Evolutionary conservation across 257 asterid species (phyloP).

Genomic region (Solanum virginianum): DNA sequence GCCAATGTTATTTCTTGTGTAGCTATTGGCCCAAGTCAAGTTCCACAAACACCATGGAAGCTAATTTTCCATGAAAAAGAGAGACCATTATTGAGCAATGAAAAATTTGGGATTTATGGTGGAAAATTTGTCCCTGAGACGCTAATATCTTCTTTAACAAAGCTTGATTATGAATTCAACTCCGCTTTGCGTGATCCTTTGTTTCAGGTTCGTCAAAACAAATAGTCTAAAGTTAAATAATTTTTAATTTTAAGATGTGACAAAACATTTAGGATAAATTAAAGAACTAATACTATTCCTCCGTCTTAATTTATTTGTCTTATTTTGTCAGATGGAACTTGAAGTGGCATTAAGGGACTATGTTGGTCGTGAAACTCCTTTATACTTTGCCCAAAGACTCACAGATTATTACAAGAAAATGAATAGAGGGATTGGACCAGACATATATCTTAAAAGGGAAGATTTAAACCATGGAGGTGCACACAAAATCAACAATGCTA

Average conservation of each 20-base stretch:
- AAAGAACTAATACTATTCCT: background rate
- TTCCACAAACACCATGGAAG: background rate
- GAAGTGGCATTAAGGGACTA: conserved; percentile 40
- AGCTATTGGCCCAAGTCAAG: background rate
- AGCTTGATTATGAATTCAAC: conserved; percentile 41
- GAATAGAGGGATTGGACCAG: conserved; percentile 41
- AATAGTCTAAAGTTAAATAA: background rate
- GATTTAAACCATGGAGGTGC: conserved; percentile 69
- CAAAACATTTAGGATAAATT: too few species aligned
- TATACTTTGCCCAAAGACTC: conserved; percentile 56
- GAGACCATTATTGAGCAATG: conserved; percentile 4
- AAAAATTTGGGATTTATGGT: conserved; percentile 62
- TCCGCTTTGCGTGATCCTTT: conserved; percentile 22
- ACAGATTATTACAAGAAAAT: conserved; percentile 42
- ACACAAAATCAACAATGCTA: conserved; percentile 78
- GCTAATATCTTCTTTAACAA: conserved; percentile 30
- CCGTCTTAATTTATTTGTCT: too few species aligned
- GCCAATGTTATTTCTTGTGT: background rate
- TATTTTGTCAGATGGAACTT: conserved; percentile 27
- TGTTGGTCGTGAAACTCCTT: conserved; percentile 74
- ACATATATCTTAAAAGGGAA: conserved; percentile 67
- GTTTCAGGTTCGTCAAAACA: conserved; percentile 35
- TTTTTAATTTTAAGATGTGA: background rate
- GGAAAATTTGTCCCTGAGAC: conserved; percentile 71
- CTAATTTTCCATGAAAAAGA: conserved; percentile 6